Conservation (phyloP, 768 basidiomycete genomes). For the Chalciporus pseudorubinellus region DNA sequence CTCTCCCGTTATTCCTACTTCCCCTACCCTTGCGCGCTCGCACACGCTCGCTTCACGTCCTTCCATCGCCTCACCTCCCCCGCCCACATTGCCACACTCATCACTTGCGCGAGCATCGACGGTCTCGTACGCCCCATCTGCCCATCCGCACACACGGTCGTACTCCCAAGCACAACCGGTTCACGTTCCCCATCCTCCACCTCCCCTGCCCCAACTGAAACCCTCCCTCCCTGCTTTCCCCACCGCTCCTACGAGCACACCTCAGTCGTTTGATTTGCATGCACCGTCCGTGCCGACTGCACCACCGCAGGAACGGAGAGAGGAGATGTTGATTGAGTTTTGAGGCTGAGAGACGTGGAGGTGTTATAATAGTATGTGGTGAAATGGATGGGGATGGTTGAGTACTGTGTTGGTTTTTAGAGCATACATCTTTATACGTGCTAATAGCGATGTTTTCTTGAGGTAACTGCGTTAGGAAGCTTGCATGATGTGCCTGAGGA, state of each 20-base stretch:
- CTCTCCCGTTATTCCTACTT: conserved; percentile 19
- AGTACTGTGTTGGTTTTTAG: background rate
- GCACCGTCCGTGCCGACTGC: conserved; percentile 45
- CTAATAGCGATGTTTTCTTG: background rate
- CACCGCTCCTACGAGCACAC: conserved; percentile 55
- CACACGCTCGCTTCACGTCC: conserved; percentile 28
- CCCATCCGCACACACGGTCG: conserved; percentile 5
- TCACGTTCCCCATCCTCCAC: conserved; percentile 6
- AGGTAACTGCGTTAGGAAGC: background rate
- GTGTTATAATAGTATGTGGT: too few species aligned
- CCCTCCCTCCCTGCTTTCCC: conserved; percentile 59
- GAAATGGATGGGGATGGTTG: too few species aligned
- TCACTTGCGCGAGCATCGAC: conserved; percentile 25
- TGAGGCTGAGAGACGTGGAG: conserved; percentile 5
- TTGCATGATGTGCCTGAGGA: too few species aligned
- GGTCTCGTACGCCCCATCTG: conserved; percentile 18
- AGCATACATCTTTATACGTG: background rate
- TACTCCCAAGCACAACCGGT: conserved; percentile 4
- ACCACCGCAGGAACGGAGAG: conserved; percentile 59
- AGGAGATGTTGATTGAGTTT: conserved; percentile 49
- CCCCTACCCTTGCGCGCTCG: conserved; percentile 24
- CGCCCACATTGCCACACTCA: conserved; percentile 9
- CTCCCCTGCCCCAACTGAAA: conserved; percentile 17
- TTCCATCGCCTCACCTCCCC: conserved; percentile 15
- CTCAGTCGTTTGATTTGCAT: conserved; percentile 53